phyloP scores from a whole-genome alignment of 1,139 yeast species.

The Nakaseomyces kungkrabaensis region DNA sequence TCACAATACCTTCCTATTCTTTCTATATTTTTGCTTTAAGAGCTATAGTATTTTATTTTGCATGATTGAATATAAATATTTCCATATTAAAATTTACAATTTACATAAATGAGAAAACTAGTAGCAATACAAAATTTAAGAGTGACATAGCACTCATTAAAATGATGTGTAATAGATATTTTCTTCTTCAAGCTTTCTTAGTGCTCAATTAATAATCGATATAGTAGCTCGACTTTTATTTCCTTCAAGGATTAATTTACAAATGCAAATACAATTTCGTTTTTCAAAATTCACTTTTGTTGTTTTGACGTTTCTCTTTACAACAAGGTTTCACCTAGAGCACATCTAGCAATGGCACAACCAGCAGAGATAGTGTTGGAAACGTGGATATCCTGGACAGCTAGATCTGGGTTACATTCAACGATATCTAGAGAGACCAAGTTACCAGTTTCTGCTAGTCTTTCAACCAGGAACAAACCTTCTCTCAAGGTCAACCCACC shows the following conservation, averaged over 20 bases:
- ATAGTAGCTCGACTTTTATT: too few relatives aligned
- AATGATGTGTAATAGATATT: too few relatives aligned
- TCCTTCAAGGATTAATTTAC: too few relatives aligned
- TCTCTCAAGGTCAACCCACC: constrained; percentile 94
- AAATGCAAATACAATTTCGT: too few relatives aligned
- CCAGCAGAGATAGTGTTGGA: constrained; percentile 85
- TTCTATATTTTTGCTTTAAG: too few relatives aligned
- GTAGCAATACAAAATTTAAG: background rate
- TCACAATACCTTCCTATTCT: too few relatives aligned
- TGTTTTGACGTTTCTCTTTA: constrained; percentile 25
- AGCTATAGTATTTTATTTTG: background rate
- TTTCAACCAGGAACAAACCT: constrained; percentile 87
- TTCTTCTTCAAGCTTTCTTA: too few relatives aligned
- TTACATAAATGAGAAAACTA: background rate
- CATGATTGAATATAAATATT: background rate
- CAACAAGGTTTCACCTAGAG: constrained; percentile 81
- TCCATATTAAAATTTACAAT: background rate
- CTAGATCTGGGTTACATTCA: constrained; percentile 86
- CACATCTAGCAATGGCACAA: constrained; percentile 85
- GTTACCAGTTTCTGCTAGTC: constrained; percentile 79
- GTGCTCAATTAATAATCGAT: too few relatives aligned
- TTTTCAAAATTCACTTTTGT: too few relatives aligned
- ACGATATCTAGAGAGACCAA: constrained; percentile 84
- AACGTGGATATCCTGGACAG: constrained; percentile 66
- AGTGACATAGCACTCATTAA: too few relatives aligned